phyloP scores from a whole-genome alignment of 257 asterid genomes.

The Fraxinus quadrangulata region DNA sequence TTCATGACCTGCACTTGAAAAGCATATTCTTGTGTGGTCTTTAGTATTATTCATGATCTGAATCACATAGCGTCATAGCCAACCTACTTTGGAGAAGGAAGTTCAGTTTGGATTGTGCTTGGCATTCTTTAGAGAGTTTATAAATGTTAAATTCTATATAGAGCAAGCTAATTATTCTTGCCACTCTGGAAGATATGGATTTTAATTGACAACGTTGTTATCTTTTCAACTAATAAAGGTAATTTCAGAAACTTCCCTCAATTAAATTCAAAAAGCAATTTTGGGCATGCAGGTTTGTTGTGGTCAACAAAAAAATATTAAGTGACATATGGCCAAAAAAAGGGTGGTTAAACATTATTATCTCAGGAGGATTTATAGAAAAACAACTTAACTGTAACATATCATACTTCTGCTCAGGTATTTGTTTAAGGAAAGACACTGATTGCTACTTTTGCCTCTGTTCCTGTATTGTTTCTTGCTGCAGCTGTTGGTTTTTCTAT shows the following conservation, averaged over 20 bases:
- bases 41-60: constrained; percentile 7
- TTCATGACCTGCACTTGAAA: constrained; percentile 10
- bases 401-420: background rate
- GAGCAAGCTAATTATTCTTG: background rate
- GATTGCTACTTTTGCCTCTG: background rate
- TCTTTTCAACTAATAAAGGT: background rate
- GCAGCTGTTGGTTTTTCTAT: background rate
- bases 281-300: background rate
- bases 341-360: background rate
- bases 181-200: constrained; percentile 12
- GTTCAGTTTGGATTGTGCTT: background rate
- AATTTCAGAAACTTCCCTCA: constrained; percentile 1
- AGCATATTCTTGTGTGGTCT: background rate
- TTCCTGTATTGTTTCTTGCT: constrained; percentile 6
- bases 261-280: background rate
- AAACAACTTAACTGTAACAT: background rate
- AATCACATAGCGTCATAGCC: background rate
- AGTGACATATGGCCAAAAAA: background rate
- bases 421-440: background rate
- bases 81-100: background rate
- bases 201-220: background rate
- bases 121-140: background rate
- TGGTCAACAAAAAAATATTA: background rate
- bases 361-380: background rate
- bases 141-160: background rate